Percentiles rank a stretch among this genome's conserved stretches.
phyloP scores from a whole-genome alignment of 2,329 filamentous ascomycete genomes.

The Paecilomyces sp. region DNA sequence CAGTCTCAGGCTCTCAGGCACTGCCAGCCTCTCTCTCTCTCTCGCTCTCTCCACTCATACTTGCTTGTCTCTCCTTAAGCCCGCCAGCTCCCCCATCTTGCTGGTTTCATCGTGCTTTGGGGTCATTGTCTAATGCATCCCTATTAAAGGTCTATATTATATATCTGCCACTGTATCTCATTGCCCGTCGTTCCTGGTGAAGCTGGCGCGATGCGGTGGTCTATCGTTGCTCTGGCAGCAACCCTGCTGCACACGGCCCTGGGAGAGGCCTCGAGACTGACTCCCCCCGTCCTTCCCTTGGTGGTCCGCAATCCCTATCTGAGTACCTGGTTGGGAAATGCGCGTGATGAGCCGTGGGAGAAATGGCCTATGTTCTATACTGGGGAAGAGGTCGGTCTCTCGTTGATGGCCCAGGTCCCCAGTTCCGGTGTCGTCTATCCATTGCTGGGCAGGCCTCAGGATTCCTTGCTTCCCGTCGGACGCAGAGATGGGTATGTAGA shows the following conservation, averaged over 20 bases:
- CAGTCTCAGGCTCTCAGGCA: neutral
- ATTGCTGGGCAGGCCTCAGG: constrained; percentile 58
- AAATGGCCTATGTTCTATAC: constrained; percentile 85
- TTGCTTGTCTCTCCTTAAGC: neutral
- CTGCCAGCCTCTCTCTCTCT: neutral
- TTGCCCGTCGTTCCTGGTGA: constrained; percentile 2
- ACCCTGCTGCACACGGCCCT: constrained; percentile 35
- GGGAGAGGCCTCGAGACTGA: constrained; percentile 45
- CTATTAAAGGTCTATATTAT: neutral
- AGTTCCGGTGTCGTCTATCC: constrained; percentile 56
- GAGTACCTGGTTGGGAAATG: constrained; percentile 66
- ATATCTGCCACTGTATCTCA: neutral
- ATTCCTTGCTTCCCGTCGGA: constrained; percentile 43
- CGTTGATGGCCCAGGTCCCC: constrained; percentile 56
- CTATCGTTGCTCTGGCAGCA: constrained; percentile 22
- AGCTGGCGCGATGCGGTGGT: constrained; percentile 22
- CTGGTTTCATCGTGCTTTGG: neutral
- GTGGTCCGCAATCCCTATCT: constrained; percentile 73
- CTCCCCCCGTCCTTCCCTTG: constrained; percentile 62
- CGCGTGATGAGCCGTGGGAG: constrained; percentile 68
- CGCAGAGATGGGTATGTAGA: constrained; percentile 27
- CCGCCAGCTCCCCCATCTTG: neutral
- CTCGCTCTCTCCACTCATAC: neutral
- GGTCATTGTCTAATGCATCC: neutral
- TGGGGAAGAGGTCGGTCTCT: constrained; percentile 60